Evolutionary conservation across 148 eudicot species (phyloP), one percentile per base, ranked within the genome.

Genomic region (Chenopodium album): DNA sequence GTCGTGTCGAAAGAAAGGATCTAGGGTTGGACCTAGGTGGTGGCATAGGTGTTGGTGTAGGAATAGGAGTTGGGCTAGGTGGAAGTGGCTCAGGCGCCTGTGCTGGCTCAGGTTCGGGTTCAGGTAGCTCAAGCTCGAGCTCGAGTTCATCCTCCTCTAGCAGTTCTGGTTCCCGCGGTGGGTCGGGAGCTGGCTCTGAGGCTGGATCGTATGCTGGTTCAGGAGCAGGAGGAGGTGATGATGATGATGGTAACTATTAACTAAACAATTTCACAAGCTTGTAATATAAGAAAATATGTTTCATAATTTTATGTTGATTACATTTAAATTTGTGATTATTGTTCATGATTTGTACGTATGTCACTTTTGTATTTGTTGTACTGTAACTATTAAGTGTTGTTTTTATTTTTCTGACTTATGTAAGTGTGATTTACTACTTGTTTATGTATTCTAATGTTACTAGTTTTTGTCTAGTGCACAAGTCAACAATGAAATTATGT

Each of bases 191-290:
- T 0, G 94, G 92, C 4, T 91, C 93, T 0, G 85, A 84, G 11
- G 93, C 93, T 4, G 94, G 92, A 0, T 90, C 94, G 0, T 80
- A 74, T 78, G 94, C 94, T 56, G 92, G 94, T 11, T 89, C 94
- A 47, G 73, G 88, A 28, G 88, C 89, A 2, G 86, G 87, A 17
- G 62, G 62, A 56, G 52, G 52, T 48, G 62, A 56, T 56, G 62
- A 54, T 54, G 60, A 54, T 54, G 14, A 56, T 56, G 22, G 62
- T 17, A 56, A 56, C 62, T 56, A 52, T 14, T 52, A 56, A 56
- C 52, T 48, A 4, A 56, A 4, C 0, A 0, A 1, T 2, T 56
- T 56, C 0, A 56, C 62, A 56, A 56, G 62, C 62, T 56, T 56
- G 62, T 14, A 26, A 26, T 26, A 26, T 26, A 22, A 3, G 4